Conservation (phyloP, 345 rosid species). For the Populus ilicifolia region DNA sequence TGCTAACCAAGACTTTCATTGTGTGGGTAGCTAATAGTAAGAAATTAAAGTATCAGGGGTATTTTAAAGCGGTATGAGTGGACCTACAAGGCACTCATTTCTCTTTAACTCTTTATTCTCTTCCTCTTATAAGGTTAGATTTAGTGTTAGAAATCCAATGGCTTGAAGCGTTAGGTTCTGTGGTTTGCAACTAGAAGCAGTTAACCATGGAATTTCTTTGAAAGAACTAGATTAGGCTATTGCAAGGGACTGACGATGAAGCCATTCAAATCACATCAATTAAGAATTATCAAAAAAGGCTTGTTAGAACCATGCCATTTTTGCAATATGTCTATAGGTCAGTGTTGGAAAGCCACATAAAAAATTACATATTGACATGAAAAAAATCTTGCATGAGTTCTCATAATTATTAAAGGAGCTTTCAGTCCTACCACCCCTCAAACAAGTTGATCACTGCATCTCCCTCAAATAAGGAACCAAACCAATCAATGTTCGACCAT, state of each 20-base stretch:
- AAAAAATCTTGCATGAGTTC: too few species aligned
- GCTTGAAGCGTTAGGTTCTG: neutral
- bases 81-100: too few species aligned
- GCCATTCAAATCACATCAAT: neutral
- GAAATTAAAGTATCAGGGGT: neutral
- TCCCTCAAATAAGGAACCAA: neutral
- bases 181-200: neutral
- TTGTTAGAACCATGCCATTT: too few species aligned
- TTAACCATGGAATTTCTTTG: neutral
- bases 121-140: neutral
- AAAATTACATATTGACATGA: too few species aligned
- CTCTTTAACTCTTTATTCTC: neutral
- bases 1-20: too few species aligned
- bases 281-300: too few species aligned
- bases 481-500: neutral
- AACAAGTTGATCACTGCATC: neutral
- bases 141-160: neutral
- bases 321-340: too few species aligned
- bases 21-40: too few species aligned
- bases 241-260: neutral
- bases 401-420: too few species aligned
- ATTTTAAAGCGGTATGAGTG: too few species aligned
- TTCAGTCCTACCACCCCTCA: too few species aligned
- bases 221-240: neutral
- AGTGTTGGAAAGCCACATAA: too few species aligned